Conservation (phyloP, 805 yeast genomes). For the Ogataea pignaliae region DNA sequence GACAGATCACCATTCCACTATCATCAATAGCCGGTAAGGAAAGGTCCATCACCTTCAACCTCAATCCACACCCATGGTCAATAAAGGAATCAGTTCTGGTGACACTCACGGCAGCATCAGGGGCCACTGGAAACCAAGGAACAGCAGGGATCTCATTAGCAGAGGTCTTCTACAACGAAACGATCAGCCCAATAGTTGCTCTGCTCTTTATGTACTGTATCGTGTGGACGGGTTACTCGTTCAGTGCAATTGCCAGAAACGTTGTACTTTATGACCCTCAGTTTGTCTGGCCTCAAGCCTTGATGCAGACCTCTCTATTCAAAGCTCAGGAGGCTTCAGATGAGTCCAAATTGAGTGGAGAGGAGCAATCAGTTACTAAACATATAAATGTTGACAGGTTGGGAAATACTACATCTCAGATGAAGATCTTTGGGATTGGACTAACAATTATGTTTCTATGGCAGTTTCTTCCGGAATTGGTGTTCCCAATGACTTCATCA, state of each 20-base stretch:
- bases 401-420: constrained; percentile 12
- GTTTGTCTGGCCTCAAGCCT: constrained; percentile 46
- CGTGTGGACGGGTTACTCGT: constrained; percentile 49
- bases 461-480: constrained; percentile 47
- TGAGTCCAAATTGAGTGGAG: constrained; percentile 3
- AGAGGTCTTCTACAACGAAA: constrained; percentile 37
- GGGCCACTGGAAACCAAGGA: constrained; percentile 50
- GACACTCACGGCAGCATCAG: constrained; percentile 46
- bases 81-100: constrained; percentile 50
- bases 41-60: constrained; percentile 24
- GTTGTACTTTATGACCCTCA: constrained; percentile 45
- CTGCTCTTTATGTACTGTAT: constrained; percentile 46
- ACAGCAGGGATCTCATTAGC: constrained; percentile 45
- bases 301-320: constrained; percentile 47
- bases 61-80: constrained; percentile 55
- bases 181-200: constrained; percentile 35
- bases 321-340: constrained; percentile 22
- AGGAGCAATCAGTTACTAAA: constrained; percentile 8
- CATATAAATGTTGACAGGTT: constrained; percentile 11
- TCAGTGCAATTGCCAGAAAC: constrained; percentile 45
- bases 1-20: constrained; percentile 14
- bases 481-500: constrained; percentile 46
- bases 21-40: background rate
- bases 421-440: constrained; percentile 36
- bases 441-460: constrained; percentile 35